Conservation (phyloP, 169 alveolate genomes). For the Neospora caninum region DNA sequence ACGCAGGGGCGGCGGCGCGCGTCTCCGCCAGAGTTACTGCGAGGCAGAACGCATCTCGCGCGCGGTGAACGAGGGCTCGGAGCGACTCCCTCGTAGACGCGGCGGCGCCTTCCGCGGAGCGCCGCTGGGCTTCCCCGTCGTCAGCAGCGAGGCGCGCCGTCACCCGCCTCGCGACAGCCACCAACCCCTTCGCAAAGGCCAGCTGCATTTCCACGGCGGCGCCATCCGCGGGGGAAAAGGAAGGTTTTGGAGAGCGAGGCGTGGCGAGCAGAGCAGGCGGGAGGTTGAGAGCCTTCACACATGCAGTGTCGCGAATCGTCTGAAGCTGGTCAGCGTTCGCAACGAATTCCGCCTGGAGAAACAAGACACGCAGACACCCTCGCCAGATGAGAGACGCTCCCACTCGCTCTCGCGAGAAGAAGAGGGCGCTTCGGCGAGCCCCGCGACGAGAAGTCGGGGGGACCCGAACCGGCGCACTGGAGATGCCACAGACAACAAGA, state of each 20-base stretch:
- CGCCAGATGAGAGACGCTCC: background rate
- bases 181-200: background rate
- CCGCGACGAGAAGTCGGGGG: too few relatives aligned
- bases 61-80: background rate
- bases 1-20: background rate
- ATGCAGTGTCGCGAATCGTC: conserved; percentile 6
- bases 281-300: conserved; percentile 8
- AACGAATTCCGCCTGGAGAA: conserved; percentile 13
- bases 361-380: background rate
- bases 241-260: background rate
- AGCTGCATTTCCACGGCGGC: background rate
- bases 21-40: background rate
- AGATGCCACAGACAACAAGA: too few relatives aligned
- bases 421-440: too few relatives aligned
- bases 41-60: background rate
- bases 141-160: background rate
- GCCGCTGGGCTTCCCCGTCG: too few relatives aligned
- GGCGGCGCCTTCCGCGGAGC: background rate
- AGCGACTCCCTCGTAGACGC: background rate
- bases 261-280: background rate
- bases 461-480: too few relatives aligned
- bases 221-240: background rate
- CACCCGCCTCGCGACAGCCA: background rate
- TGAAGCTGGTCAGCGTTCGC: background rate
- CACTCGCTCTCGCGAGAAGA: too few relatives aligned